Base-by-base conservation (phyloP, 2,329 filamentous ascomycete genomes). In the Tolypocladium endophyticum region DNA sequence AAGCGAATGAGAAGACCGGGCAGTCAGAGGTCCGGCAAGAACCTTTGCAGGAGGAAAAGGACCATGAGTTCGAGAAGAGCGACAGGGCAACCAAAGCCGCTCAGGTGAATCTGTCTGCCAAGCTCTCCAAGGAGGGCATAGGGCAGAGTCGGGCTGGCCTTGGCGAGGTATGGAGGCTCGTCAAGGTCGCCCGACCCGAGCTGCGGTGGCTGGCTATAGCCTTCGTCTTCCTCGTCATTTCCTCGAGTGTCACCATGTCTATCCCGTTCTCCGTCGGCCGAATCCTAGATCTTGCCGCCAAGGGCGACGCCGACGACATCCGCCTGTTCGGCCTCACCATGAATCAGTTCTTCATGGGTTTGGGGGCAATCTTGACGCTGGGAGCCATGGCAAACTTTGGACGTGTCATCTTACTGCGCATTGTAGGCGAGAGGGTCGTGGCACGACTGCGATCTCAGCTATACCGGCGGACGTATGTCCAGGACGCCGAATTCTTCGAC, bases 401-500 rank as follows among this genome's bases (percentile, higher is more conserved):
- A 38, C 87, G 94, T 65, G 95, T 99, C 67, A 88, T 97, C 60
- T 87, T 97, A 58, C 82, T 99, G 28, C 86, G 94, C 33, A 94
- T 97, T 62, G 90, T 99, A 9, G 95, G 94, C 63, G 94, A 99
- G 74, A 84, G 94, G 50, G 94, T 99, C 61, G 94, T 99, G 58
- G 88, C 93, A 14, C 85, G 93, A 66, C 81, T 99, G 59, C 86
- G 94, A 62, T 93, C 92, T 20, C 89, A 91, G 70, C 84, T 99
- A 4, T 99, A 96, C 77, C 86, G 91, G 64, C 86, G 89, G 64
- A 99, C 94, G 0, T 96, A 95, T 67, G 83, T 94, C n/a, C 94
- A 99, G 73, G 94, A 99, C 73, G 94, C 94, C 61, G 94, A 97
- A 70, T 99, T 99, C 77, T 99, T 99, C 70, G 94, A 99, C 71